Evolutionary conservation across 768 basidiomycete genomes (phyloP).

Genomic region (Suillus fuscotomentosus): DNA sequence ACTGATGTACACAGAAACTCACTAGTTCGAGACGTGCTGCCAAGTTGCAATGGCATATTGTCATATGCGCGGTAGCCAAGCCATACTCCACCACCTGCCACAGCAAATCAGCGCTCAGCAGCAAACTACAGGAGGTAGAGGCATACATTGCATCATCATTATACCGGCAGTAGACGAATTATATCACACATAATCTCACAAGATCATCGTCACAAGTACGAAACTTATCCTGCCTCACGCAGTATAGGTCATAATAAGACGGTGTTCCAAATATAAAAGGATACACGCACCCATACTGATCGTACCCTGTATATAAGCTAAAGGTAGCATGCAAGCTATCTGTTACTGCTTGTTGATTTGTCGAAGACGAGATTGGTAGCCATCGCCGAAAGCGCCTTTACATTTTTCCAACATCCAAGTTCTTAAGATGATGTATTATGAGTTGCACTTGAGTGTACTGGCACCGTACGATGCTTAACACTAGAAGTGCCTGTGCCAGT

Average conservation of each 20-base stretch:
- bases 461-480: not conserved
- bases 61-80: conserved; percentile 49
- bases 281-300: conserved; percentile 8
- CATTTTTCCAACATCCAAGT: conserved; percentile 54
- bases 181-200: not conserved
- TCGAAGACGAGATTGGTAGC: conserved; percentile 29
- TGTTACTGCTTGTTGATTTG: conserved; percentile 3
- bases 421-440: conserved; percentile 25
- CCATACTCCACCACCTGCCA: conserved; percentile 48
- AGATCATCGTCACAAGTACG: not conserved
- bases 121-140: not conserved
- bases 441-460: not conserved
- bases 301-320: conserved; percentile 4
- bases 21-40: conserved; percentile 49
- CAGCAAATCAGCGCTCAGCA: not conserved
- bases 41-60: conserved; percentile 43
- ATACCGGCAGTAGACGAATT: not conserved
- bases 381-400: conserved; percentile 49
- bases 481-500: conserved; percentile 23
- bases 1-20: conserved; percentile 14
- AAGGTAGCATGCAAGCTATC: conserved; percentile 6
- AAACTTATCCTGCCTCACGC: not conserved
- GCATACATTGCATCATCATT: conserved; percentile 11
- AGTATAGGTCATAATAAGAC: not conserved
- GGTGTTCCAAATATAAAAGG: too few relatives aligned